Conservation (phyloP, 2,329 filamentous ascomycete genomes). For the Phaeoacremonium minimum region DNA sequence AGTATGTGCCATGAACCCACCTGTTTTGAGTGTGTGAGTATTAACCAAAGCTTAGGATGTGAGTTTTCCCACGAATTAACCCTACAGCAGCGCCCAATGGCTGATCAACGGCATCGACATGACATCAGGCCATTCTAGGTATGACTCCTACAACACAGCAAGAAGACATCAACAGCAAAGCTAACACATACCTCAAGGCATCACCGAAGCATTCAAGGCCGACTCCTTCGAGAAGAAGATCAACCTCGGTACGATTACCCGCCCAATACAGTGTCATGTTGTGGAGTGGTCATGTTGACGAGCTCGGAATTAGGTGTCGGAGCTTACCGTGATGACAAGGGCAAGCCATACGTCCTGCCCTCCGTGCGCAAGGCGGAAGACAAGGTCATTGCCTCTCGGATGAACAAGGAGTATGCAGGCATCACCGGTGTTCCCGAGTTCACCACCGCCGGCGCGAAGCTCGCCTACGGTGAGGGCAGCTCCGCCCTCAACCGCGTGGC, state of each 20-base stretch:
- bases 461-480: slow-evolving; percentile 85
- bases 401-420: slow-evolving; percentile 97
- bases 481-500: slow-evolving; percentile 73
- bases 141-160: slow-evolving; percentile 25
- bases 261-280: not conserved
- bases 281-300: slow-evolving; percentile 2
- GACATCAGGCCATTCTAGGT: slow-evolving; percentile 69
- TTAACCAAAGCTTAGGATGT: slow-evolving; percentile 18
- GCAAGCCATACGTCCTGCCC: slow-evolving; percentile 96
- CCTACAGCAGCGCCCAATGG: slow-evolving; percentile 3
- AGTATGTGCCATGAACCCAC: slow-evolving; percentile 24
- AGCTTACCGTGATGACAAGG: slow-evolving; percentile 96
- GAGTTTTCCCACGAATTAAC: slow-evolving; percentile 2
- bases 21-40: slow-evolving; percentile 5
- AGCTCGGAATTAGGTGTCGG: slow-evolving; percentile 64
- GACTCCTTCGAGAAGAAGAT: slow-evolving; percentile 93
- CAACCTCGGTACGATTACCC: slow-evolving; percentile 69
- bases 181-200: slow-evolving; percentile 47
- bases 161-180: slow-evolving; percentile 3
- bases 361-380: slow-evolving; percentile 87
- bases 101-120: slow-evolving; percentile 17
- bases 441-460: slow-evolving; percentile 83
- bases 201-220: slow-evolving; percentile 99
- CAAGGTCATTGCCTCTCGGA: slow-evolving; percentile 69
- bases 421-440: slow-evolving; percentile 96